These are phyloP conservation scores for Exophiala oligosperma DNA, from an alignment of 2,329 filamentous ascomycete species.

Conservation along the genomic window DNA sequence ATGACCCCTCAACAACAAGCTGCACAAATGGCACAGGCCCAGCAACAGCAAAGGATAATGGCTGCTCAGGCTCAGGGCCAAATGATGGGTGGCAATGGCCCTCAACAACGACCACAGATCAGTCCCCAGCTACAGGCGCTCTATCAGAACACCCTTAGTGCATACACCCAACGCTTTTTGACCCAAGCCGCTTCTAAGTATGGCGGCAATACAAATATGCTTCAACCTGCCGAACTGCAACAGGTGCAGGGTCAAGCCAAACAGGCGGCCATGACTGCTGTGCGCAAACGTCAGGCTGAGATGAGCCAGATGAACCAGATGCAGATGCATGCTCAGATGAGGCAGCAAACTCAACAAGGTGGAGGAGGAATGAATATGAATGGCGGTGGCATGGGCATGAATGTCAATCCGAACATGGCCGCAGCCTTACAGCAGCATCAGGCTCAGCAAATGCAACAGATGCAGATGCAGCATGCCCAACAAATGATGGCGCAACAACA, in stretches of 20 bases:
- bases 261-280: slow-evolving; percentile 13
- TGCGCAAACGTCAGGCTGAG: slow-evolving; percentile 18
- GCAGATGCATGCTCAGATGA: slow-evolving; percentile 1
- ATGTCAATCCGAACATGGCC: slow-evolving; percentile 26
- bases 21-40: slow-evolving; percentile 21
- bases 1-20: slow-evolving; percentile 27
- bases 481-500: slow-evolving; percentile 26
- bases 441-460: slow-evolving; percentile 29
- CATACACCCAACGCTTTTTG: slow-evolving; percentile 19
- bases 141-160: slow-evolving; percentile 15
- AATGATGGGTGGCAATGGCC: slow-evolving; percentile 21
- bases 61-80: slow-evolving; percentile 17
- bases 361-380: slow-evolving; percentile 22
- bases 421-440: slow-evolving; percentile 25
- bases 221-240: slow-evolving; percentile 20
- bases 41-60: slow-evolving; percentile 24
- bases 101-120: slow-evolving; percentile 22
- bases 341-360: slow-evolving; percentile 17
- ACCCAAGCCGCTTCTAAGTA: slow-evolving; percentile 23
- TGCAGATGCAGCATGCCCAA: slow-evolving; percentile 29
- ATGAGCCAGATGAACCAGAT: slow-evolving; percentile 8
- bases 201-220: slow-evolving; percentile 25
- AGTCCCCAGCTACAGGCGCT: slow-evolving; percentile 20
- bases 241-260: slow-evolving; percentile 21
- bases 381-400: slow-evolving; percentile 18